A percentile compares a stretch with the other conserved stretches of the same genome.
Conservation (phyloP, 257 asterid species). For the Vinca minor region DNA sequence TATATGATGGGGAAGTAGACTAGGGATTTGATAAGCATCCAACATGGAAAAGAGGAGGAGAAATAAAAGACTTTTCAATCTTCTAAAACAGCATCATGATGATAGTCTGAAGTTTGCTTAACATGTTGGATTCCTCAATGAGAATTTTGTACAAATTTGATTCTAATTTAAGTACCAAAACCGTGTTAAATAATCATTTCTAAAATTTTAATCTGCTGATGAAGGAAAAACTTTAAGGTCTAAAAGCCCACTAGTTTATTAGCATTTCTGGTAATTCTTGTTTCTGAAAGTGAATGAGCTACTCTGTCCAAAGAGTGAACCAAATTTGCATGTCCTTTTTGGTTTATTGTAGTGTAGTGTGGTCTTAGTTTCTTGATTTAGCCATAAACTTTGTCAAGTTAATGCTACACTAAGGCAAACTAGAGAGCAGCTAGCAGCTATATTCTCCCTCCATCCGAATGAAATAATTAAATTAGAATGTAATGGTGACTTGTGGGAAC, state of each 20-base stretch:
- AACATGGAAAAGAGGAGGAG: background rate
- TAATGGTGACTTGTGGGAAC: too few relatives aligned
- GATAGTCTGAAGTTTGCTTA: conserved; percentile 12
- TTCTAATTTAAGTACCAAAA: background rate
- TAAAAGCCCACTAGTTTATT: background rate
- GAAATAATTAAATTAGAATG: too few relatives aligned
- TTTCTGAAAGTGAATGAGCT: conserved; percentile 1
- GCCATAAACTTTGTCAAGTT: background rate
- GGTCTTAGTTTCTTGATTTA: background rate
- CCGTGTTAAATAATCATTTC: background rate
- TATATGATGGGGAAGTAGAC: conserved; percentile 24
- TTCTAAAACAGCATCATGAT: conserved; percentile 28
- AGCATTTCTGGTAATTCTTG: background rate
- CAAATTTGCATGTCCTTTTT: background rate
- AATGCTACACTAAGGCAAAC: too few relatives aligned
- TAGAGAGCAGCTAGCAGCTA: background rate
- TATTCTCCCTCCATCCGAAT: background rate
- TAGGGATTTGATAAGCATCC: conserved; percentile 8
- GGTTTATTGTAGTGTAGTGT: background rate
- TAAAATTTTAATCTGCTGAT: background rate
- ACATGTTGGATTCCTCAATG: conserved; percentile 1
- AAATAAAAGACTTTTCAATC: conserved; percentile 11
- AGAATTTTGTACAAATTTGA: background rate
- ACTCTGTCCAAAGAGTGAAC: background rate
- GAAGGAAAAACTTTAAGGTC: background rate